Evolutionary conservation across 108 stramenopile species (phyloP), one percentile per base, ranked within the genome.

Genomic region (Nitzschia sp.): DNA sequence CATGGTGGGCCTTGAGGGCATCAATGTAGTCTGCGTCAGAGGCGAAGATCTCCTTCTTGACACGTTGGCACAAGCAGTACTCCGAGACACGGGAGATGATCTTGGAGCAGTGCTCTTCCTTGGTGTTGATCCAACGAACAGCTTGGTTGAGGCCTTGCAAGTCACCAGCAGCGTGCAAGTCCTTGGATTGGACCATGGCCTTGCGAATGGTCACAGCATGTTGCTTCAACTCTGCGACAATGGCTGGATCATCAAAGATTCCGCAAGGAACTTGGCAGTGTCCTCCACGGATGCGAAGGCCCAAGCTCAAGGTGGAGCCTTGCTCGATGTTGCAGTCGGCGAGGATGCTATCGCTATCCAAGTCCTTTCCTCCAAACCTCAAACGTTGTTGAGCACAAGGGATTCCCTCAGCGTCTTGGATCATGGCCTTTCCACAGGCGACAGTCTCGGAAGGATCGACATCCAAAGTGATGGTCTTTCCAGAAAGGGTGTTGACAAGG

Each of bases 371-470:
- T 50, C 95, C 95, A 75, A 96, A 97, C 68, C 95, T 97, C 24
- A 97, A 63, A 75, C 96, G 95, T 79, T 97, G 95, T 65, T 97
- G 96, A 83, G 96, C 95, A 0, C 95, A 95, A 43, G 95, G 96
- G 75, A 97, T 97, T 19, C 96, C 98, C 76, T 99, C 98, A 92
- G 97, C 97, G 91, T 97, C 97, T 75, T 99, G 97, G 72, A 98
- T 98, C 93, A 97, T 98, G 54, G 87, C 81, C 88, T 99, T 99
- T 75, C 98, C 97, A 76, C 96, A 96, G 79, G 97, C 97, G 80
- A 99, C 97, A n/a, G 84, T 81, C 53, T 99, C 98, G 11, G 91
- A 89, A 41, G 98, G 95, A 82, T 99, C 98, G 48, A 99, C 97
- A 76, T 98, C 98, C 46, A 85, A 60, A 17, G 84, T 85, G 73